Evolutionary conservation across 2,329 filamentous ascomycete genomes (phyloP).

Genomic region (Aotearoamyces nothofagi): DNA sequence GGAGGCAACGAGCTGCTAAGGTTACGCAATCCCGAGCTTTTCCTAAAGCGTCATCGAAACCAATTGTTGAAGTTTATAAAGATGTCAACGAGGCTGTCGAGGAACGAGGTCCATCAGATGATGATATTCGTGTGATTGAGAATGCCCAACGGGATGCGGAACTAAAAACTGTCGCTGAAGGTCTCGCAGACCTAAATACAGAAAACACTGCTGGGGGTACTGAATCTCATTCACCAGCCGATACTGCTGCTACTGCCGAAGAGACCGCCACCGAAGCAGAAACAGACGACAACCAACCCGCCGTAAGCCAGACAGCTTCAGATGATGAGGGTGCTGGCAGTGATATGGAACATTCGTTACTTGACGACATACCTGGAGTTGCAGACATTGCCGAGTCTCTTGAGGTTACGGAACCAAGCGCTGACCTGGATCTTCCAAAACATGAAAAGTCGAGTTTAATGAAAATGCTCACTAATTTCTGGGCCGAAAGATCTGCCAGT

Average conservation of each 20-base stretch:
- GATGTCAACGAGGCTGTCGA: slow-evolving; percentile 88
- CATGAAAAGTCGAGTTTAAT: slow-evolving; percentile 88
- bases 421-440: slow-evolving; percentile 65
- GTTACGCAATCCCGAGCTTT: slow-evolving; percentile 64
- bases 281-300: slow-evolving; percentile 26
- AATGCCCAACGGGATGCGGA: slow-evolving; percentile 19
- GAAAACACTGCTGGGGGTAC: slow-evolving; percentile 6
- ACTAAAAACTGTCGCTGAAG: slow-evolving; percentile 15
- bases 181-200: slow-evolving; percentile 14
- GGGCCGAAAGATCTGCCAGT: slow-evolving; percentile 92
- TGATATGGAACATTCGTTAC: slow-evolving; percentile 54
- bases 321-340: slow-evolving; percentile 55
- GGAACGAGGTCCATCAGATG: slow-evolving; percentile 53
- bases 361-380: slow-evolving; percentile 53
- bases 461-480: slow-evolving; percentile 94
- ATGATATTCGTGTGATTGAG: slow-evolving; percentile 31
- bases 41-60: slow-evolving; percentile 83
- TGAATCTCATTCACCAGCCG: slow-evolving; percentile 15
- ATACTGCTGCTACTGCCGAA: slow-evolving; percentile 13
- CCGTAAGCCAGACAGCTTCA: slow-evolving; percentile 42
- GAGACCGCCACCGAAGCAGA: slow-evolving; percentile 23
- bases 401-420: slow-evolving; percentile 33
- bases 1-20: slow-evolving; percentile 65
- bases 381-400: slow-evolving; percentile 47
- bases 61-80: slow-evolving; percentile 89